Evolutionary conservation across 179 eudicot genomes (phyloP), one percentile per base, ranked within the genome.

Genomic region (Beta macrorhiza): DNA sequence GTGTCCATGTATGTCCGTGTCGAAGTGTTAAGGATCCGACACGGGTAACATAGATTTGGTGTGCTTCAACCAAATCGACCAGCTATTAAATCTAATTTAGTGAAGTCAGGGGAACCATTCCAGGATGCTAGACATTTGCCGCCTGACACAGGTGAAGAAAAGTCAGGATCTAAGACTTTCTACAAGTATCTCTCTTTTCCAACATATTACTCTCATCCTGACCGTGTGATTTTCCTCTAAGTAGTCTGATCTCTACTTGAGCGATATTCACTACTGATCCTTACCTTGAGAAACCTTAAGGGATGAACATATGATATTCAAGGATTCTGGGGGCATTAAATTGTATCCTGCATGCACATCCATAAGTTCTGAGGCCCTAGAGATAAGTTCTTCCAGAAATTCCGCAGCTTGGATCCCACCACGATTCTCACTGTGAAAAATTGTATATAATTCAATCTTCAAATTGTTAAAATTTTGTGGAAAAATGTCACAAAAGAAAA

Each of bases 331-430:
- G 13, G 98, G 97, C 91, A 96, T 88, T 77, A 91, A 88, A 81
- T 92, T 96, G 85, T 87, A 89, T 75, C 90, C 88, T 25, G 97
- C 92, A 80, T 88, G 77, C 56, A 92, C 88, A 45, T 86, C 85
- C 76, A 86, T 72, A 73, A 96, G 95, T 47, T 87, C 87, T 32
- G 91, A 90, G 75, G 91, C 92, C 72, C 80, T 79, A 70, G 82
- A 51, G 76, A 96, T 87, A 74, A 96, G 91, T 72, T 83, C 92
- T 44, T 85, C 79, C 67, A 94, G 71, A 86, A 96, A 92, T 77
- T 85, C 87, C 22, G 92, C 99, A 82, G 90, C 85, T 85, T 85
- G 93, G 84, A 83, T 84, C 73, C 97, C 94, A 58, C 98, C 99
- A 20, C 90, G 93, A 83, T 96, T 96, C 79, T 89, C 90, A 85